A percentile compares a stretch with the other conserved stretches of the same genome.
phyloP scores from a whole-genome alignment of 106 monocot genomes.

The Gastrodia elata region DNA sequence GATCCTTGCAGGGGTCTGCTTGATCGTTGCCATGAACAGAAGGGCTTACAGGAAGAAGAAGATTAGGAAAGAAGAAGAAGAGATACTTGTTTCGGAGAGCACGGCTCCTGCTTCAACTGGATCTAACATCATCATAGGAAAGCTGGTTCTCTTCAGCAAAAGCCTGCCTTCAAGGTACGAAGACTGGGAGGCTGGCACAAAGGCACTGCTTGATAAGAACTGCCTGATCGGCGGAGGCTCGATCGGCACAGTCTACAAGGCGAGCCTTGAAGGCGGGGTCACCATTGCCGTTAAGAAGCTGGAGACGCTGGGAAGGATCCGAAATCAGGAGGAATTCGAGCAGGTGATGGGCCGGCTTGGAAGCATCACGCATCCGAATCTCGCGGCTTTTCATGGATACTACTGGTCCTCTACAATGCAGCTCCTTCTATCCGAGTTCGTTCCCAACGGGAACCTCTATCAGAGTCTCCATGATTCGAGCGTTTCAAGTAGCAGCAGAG shows the following conservation, averaged over 20 bases:
- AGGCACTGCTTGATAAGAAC: conserved; percentile 83
- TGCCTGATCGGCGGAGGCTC: conserved; percentile 73
- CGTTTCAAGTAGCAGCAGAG: conserved; percentile 15
- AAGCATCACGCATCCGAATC: conserved; percentile 54
- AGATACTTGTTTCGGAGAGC: conserved; percentile 60
- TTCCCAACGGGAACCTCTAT: conserved; percentile 67
- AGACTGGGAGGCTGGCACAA: conserved; percentile 90
- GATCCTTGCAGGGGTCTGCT: conserved; percentile 68
- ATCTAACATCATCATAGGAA: conserved; percentile 60
- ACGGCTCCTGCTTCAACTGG: conserved; percentile 29
- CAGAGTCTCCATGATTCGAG: conserved; percentile 63
- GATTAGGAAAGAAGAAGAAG: conserved; percentile 39
- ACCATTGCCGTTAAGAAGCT: conserved; percentile 92
- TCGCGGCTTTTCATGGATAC: conserved; percentile 76
- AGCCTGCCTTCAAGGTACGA: conserved; percentile 78
- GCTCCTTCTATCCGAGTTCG: conserved; percentile 69
- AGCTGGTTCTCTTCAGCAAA: conserved; percentile 97
- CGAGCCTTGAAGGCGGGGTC: conserved; percentile 57
- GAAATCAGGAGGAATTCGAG: conserved; percentile 90
- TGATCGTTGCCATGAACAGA: conserved; percentile 56
- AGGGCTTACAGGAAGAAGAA: conserved; percentile 32
- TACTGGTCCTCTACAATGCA: conserved; percentile 83
- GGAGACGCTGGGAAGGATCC: conserved; percentile 70
- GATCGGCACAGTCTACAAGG: conserved; percentile 78
- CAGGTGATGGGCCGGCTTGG: conserved; percentile 80